Evolutionary conservation across 139 green algal genomes (phyloP).

Genomic region (Pleodorina starrii): DNA sequence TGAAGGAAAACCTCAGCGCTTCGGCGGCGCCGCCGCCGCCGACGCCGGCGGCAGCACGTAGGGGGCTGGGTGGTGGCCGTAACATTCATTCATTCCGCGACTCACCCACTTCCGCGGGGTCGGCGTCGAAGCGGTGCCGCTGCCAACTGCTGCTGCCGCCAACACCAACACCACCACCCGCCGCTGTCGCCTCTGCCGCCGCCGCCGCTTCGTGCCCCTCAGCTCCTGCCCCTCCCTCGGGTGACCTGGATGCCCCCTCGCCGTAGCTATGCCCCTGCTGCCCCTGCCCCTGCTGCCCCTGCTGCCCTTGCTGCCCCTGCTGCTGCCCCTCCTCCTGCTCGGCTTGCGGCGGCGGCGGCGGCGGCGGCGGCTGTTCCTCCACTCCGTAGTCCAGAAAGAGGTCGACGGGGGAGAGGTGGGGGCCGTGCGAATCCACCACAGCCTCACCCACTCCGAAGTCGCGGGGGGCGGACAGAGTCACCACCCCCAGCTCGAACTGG

Average conservation of each 20-base stretch:
- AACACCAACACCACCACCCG: neutral
- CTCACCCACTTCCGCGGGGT: conserved; percentile 45
- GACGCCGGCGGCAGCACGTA: no score
- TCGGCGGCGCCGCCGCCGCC: no score
- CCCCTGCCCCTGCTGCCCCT: neutral
- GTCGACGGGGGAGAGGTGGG: conserved; percentile 59
- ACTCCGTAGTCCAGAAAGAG: conserved; percentile 75
- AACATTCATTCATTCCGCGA: no score
- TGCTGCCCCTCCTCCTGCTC: neutral
- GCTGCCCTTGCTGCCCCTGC: neutral
- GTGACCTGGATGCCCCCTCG: neutral
- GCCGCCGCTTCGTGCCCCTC: neutral
- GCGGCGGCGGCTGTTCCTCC: conserved; percentile 37
- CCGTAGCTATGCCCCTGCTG: neutral
- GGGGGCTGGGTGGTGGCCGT: no score
- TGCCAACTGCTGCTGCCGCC: neutral
- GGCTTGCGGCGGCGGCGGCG: neutral
- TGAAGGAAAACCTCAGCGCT: no score
- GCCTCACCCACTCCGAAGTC: conserved; percentile 56
- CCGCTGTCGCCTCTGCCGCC: neutral
- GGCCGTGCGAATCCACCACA: conserved; percentile 69
- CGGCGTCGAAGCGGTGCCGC: conserved; percentile 41
- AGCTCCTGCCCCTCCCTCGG: neutral
- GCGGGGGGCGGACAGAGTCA: conserved; percentile 50
- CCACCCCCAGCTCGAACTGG: conserved; percentile 16